Percentiles rank a stretch among this genome's conserved stretches.
phyloP scores from a whole-genome alignment of 495 filamentous ascomycete species.

The Polyplosphaeria fusca region DNA sequence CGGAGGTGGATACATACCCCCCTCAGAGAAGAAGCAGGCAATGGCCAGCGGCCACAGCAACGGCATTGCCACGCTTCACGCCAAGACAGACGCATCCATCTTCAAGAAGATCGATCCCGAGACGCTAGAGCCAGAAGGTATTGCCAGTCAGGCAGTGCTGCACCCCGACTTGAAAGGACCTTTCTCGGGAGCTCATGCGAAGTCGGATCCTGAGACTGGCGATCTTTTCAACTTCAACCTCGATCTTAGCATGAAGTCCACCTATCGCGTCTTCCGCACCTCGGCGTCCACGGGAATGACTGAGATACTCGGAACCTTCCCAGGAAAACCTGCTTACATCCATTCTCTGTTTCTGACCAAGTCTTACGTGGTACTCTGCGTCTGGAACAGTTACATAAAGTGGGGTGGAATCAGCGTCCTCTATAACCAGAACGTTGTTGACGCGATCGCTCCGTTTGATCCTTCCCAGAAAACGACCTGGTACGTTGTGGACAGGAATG shows the following conservation, averaged over 20 bases:
- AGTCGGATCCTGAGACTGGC: conserved; percentile 66
- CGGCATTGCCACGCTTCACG: conserved; percentile 51
- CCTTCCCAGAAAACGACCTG: conserved; percentile 53
- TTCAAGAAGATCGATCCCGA: conserved; percentile 62
- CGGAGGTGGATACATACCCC: conserved; percentile 38
- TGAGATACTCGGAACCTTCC: conserved; percentile 66
- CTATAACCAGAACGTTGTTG: conserved; percentile 56
- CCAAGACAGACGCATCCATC: conserved; percentile 56
- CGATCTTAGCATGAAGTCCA: conserved; percentile 43
- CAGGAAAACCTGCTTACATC: conserved; percentile 58
- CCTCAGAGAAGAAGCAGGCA: conserved; percentile 4
- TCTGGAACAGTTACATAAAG: conserved; percentile 56
- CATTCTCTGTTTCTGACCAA: conserved; percentile 70
- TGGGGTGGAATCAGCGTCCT: conserved; percentile 51
- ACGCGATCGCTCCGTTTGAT: conserved; percentile 55
- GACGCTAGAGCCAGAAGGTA: conserved; percentile 66
- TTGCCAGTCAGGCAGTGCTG: conserved; percentile 54
- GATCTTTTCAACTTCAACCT: conserved; percentile 80
- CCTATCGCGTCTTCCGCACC: conserved; percentile 66
- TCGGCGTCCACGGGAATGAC: conserved; percentile 60
- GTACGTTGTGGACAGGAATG: conserved; percentile 62
- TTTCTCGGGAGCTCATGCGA: conserved; percentile 63
- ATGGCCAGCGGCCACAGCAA: conserved; percentile 15
- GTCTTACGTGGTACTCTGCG: conserved; percentile 64
- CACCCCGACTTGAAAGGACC: conserved; percentile 66